Evolutionary conservation across 495 filamentous ascomycete species (phyloP).

Genomic region (Glarea lozoyensis): DNA sequence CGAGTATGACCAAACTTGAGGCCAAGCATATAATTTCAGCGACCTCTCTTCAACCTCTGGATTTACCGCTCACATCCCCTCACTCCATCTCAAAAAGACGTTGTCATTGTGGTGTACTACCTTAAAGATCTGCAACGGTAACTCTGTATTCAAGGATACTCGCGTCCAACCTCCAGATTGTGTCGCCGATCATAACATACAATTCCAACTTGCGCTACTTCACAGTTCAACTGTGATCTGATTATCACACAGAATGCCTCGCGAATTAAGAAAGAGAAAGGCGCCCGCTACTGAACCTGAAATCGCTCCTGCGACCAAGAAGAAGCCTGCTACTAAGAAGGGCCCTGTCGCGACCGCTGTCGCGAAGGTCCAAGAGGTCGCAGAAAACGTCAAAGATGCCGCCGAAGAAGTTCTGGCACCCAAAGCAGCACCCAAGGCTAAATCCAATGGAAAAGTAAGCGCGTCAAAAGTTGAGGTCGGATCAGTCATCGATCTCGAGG

Average conservation of each 20-base stretch:
- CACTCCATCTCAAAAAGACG: too few relatives aligned
- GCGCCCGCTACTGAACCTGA: slow-evolving; percentile 41
- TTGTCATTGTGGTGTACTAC: too few relatives aligned
- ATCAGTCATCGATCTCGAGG: slow-evolving; percentile 52
- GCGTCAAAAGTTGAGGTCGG: slow-evolving; percentile 25
- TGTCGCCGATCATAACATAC: slow-evolving; percentile 12
- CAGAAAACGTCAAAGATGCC: slow-evolving; percentile 24
- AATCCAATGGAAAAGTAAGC: slow-evolving; percentile 22
- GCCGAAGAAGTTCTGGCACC: slow-evolving; percentile 19
- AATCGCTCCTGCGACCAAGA: too few relatives aligned
- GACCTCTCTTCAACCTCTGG: too few relatives aligned
- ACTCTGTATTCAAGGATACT: too few relatives aligned
- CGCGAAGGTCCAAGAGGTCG: slow-evolving; percentile 29
- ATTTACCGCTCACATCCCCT: too few relatives aligned
- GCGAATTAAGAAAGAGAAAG: slow-evolving; percentile 71
- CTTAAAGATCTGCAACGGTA: too few relatives aligned
- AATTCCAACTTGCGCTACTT: slow-evolving; percentile 2
- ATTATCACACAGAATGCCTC: slow-evolving; percentile 32
- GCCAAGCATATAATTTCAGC: too few relatives aligned
- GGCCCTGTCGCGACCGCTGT: slow-evolving; percentile 25
- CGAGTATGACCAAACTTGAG: too few relatives aligned
- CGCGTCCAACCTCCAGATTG: neutral
- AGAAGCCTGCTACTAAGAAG: slow-evolving; percentile 48
- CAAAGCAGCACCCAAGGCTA: slow-evolving; percentile 23
- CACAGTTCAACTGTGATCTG: neutral